Evolutionary conservation across 768 basidiomycete species (phyloP).

Genomic region (Suillus clintonianus): DNA sequence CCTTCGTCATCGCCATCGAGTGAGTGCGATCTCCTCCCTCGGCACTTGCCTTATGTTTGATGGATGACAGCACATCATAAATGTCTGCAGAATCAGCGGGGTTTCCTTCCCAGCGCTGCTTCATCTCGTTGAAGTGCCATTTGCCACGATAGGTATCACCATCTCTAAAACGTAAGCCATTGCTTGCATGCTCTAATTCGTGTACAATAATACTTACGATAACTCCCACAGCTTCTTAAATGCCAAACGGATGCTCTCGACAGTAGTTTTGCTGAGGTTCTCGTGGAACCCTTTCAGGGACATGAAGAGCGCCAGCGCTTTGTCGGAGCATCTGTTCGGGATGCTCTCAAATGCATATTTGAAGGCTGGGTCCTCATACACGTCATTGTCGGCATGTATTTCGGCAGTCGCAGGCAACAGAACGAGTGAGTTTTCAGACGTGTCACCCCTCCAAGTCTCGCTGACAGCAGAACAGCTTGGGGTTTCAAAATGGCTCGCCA

Average conservation of each 20-base stretch:
- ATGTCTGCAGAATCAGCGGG: slow-evolving; percentile 28
- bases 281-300: slow-evolving; percentile 4
- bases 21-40: slow-evolving; percentile 26
- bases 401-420: background rate
- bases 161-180: slow-evolving; percentile 10
- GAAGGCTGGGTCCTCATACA: background rate
- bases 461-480: too few relatives aligned
- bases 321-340: background rate
- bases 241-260: slow-evolving; percentile 2
- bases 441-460: too few relatives aligned
- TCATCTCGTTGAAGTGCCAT: slow-evolving; percentile 27
- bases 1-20: slow-evolving; percentile 25
- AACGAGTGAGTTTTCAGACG: background rate
- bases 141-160: slow-evolving; percentile 25
- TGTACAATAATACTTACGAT: too few relatives aligned
- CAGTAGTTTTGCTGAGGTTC: background rate
- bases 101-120: slow-evolving; percentile 26
- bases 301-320: background rate
- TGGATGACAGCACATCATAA: slow-evolving; percentile 20
- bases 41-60: slow-evolving; percentile 21
- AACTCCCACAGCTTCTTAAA: background rate
- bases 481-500: background rate
- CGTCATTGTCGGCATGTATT: background rate
- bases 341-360: background rate
- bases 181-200: background rate